Evolutionary conservation across 163 green algal species (phyloP).

Genomic region (Trebouxia gelatinosa): DNA sequence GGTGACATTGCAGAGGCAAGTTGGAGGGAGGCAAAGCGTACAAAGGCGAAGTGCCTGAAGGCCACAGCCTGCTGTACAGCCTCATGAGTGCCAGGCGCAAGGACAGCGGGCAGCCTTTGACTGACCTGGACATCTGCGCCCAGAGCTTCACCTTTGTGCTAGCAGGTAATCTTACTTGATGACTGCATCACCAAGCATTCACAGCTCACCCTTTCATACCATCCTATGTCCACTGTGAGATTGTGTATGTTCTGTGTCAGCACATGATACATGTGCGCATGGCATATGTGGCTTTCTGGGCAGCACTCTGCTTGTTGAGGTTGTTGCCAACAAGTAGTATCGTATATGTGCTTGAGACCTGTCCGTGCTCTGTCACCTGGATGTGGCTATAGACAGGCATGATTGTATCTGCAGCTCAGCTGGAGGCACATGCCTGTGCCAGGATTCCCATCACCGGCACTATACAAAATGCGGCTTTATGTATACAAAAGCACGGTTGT

Average conservation of each 20-base stretch:
- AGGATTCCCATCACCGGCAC: no score
- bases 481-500: no score
- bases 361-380: no score
- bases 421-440: no score
- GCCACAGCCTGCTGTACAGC: slow-evolving; percentile 15
- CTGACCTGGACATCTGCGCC: slow-evolving; percentile 21
- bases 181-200: no score
- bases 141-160: slow-evolving; percentile 26
- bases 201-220: no score
- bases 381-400: no score
- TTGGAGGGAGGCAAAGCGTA: background rate
- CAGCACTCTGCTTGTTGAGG: background rate
- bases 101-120: background rate
- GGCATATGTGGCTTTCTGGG: background rate
- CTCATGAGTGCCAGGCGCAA: slow-evolving; percentile 15
- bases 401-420: no score
- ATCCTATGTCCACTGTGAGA: no score
- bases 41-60: slow-evolving; percentile 3
- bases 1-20: background rate
- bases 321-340: no score
- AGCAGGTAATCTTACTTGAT: slow-evolving; percentile 1
- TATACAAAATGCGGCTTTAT: no score
- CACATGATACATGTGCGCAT: background rate
- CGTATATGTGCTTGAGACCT: no score
- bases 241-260: background rate